Base-by-base conservation (phyloP, 1,139 yeast species). In the Debaryomyces psychrophilus region DNA sequence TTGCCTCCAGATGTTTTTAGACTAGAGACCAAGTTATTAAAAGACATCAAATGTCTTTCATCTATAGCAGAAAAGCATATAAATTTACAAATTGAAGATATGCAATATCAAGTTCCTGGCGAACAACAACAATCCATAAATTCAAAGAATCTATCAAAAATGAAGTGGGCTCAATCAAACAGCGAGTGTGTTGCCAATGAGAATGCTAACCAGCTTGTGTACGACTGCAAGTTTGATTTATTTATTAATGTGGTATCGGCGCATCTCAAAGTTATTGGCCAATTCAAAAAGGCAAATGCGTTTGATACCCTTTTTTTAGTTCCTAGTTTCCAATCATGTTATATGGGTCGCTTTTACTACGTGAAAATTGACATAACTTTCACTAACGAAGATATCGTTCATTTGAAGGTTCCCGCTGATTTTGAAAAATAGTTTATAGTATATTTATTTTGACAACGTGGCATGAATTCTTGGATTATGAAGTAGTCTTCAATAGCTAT, bases 291-390 rank as follows among this genome's bases (percentile, higher is more conserved):
- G 5, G 23, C 18, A n/a, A 37, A 27, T 20, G 28, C 38, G 8
- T 43, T 33, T 15, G 48, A 60, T 36, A 33, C 44, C 2, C 62
- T 68, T 45, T 64, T 67, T 27, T 59, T 73, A 23, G 67, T 70
- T 2, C 78, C 79, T 1, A 67, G 65, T 44, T 73, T 73, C 56
- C 78, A 73, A 52, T 56, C 63, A 8, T 73, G 78, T 49, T 58
- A 63, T 44, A 46, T 71, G 51, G 60, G 68, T 1, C 54, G 79
- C 42, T 44, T 71, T 12, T 73, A 73, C 51, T 71, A 68, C 50
- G 50, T 73, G 34, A 64, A 65, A 37, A 51, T 73, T 12, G 53
- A 52, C 18, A 50, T 72, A 36, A 56, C 56, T 43, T 62, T 71
- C 31, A 59, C 65, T 28, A 68, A 61, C 50, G 64, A 66, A 8